A percentile compares a stretch with the other conserved stretches of the same genome.
Evolutionary conservation across 257 asterid species (phyloP).

Genomic region (Nyctanthes arbortristis): DNA sequence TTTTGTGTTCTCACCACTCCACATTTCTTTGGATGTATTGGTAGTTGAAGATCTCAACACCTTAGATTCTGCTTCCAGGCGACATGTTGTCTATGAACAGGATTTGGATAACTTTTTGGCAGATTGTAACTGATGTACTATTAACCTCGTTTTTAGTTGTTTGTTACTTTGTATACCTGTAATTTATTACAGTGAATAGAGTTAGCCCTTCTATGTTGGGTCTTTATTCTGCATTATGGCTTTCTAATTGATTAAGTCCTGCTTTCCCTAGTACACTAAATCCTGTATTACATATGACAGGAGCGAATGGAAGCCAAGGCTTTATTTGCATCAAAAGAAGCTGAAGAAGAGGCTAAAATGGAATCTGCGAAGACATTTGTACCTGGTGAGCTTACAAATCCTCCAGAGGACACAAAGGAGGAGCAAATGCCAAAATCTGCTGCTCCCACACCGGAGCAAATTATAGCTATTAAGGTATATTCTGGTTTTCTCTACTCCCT

Average conservation of each 20-base stretch:
- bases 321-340: conserved; percentile 86
- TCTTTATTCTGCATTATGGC: conserved; percentile 7
- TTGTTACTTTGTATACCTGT: neutral
- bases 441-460: conserved; percentile 97
- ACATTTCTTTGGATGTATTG: too few species aligned
- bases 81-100: neutral
- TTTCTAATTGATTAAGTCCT: neutral
- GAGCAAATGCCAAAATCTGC: conserved; percentile 63
- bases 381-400: conserved; percentile 64
- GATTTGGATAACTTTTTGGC: neutral
- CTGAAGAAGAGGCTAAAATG: conserved; percentile 84
- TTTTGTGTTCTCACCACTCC: too few species aligned
- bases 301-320: conserved; percentile 89
- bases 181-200: too few species aligned
- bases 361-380: conserved; percentile 79
- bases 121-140: neutral
- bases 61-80: neutral
- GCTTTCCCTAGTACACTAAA: conserved; percentile 1
- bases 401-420: conserved; percentile 62
- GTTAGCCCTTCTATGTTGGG: too few species aligned
- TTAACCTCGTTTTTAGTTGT: too few species aligned
- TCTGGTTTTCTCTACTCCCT: conserved; percentile 13
- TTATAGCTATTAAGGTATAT: conserved; percentile 88
- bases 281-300: conserved; percentile 39
- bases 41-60: neutral